These are phyloP conservation scores for Clathrus columnatus DNA, from an alignment of 768 basidiomycete species.

Conservation along the genomic window DNA sequence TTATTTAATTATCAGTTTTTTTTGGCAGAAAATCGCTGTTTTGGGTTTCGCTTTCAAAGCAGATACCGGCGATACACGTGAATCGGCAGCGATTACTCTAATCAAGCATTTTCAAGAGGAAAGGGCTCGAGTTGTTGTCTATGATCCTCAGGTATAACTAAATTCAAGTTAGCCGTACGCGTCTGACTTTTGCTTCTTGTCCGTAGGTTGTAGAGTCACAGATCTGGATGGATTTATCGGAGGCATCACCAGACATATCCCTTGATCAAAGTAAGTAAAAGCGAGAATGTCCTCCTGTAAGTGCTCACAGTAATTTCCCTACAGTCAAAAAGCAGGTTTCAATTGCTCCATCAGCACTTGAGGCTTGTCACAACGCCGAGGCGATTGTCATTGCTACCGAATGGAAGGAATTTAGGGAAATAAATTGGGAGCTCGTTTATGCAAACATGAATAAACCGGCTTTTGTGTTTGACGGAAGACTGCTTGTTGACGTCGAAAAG, in stretches of 20 bases:
- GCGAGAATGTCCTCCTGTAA: slow-evolving; percentile 2
- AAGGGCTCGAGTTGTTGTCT: slow-evolving; percentile 77
- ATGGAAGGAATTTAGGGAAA: slow-evolving; percentile 92
- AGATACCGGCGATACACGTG: slow-evolving; percentile 98
- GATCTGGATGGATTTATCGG: slow-evolving; percentile 75
- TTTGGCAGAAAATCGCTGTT: slow-evolving; percentile 75
- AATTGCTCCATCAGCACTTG: slow-evolving; percentile 66
- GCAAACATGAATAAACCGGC: slow-evolving; percentile 93
- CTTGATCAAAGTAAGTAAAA: slow-evolving; percentile 54
- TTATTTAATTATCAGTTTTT: not conserved
- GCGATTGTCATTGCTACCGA: slow-evolving; percentile 95
- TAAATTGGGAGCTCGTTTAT: slow-evolving; percentile 88
- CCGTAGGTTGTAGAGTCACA: slow-evolving; percentile 60
- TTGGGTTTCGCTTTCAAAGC: slow-evolving; percentile 99
- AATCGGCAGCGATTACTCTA: slow-evolving; percentile 90
- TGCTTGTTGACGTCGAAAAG: slow-evolving; percentile 75
- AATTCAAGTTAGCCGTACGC: slow-evolving; percentile 2
- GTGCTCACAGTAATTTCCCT: not conserved
- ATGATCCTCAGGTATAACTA: slow-evolving; percentile 74
- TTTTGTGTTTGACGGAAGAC: slow-evolving; percentile 90
- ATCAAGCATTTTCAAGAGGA: slow-evolving; percentile 91
- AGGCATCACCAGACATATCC: slow-evolving; percentile 55
- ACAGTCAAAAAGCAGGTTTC: slow-evolving; percentile 84
- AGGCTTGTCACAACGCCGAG: slow-evolving; percentile 83
- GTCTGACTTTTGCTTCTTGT: slow-evolving; percentile 9